Base-by-base conservation (phyloP, 1,284 basidiomycete genomes). In the Ceratobasidium sp. region DNA sequence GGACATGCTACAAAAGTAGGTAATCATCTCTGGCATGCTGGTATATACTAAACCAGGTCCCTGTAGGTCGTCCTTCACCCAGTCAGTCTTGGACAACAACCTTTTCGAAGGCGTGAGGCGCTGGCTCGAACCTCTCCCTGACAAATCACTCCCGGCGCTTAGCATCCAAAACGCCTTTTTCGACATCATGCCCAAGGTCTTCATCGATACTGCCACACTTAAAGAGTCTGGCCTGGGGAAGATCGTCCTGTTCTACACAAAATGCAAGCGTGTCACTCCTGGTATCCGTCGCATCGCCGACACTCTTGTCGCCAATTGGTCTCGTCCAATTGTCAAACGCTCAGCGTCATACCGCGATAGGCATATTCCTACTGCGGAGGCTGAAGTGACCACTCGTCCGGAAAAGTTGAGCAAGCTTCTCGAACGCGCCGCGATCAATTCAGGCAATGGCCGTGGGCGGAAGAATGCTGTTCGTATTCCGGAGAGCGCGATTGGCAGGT, bases 131-230 rank as follows among this genome's bases (percentile, higher is more conserved):
- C 97, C 97, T 0, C 87, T 98, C 10, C 92, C 92, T 0, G 96
- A 98, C 82, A 88, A 88, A 62, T 96, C 94, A 1, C 87, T 99
- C 4, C 97, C 97, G 0, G 94, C 95, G 1, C 87, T 98, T 67
- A 98, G 97, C 80, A 98, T 99, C 78, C 97, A 98, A 79, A 90
- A 90, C 67, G 92, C 96, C 71, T 89, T 99, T 76, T 96, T 99
- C 81, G 86, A 89, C 50, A 87, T 91, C 65, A 84, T 99, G 26
- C 86, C 85, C 73, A 92, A 91, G 76, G 94, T 98, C 91, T 91
- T 92, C 77, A 96, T 98, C 78, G 97, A 98, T 81, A 91, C 91
- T 21, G 83, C 90, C 60, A 93, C 94, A 16, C 89, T 99, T 76
- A 97, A 97, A 80, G 94, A 97, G 80, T 93, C 92, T 2, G 89